phyloP scores from a whole-genome alignment of 2,329 filamentous ascomycete genomes.

The Cercospora canescens region DNA sequence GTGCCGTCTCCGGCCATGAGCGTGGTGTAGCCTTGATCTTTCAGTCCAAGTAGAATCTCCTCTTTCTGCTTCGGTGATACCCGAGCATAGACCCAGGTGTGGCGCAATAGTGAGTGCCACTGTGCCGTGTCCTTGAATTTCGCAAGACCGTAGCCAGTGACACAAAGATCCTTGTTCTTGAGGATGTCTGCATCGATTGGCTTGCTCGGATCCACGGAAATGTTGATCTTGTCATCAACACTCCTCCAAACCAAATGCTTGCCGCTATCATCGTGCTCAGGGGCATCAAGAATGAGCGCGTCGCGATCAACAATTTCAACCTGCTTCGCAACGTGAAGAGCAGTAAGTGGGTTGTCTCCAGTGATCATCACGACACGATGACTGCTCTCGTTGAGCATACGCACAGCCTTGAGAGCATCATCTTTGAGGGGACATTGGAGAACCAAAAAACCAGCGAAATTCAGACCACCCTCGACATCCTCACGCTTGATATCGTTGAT shows the following conservation, averaged over 20 bases:
- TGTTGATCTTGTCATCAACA: slow-evolving; percentile 84
- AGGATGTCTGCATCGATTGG: slow-evolving; percentile 80
- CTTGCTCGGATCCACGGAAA: slow-evolving; percentile 80
- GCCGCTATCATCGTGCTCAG: slow-evolving; percentile 81
- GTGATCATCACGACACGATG: slow-evolving; percentile 99
- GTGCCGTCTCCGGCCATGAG: slow-evolving; percentile 98
- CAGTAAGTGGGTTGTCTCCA: slow-evolving; percentile 94
- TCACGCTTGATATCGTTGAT: slow-evolving; percentile 96
- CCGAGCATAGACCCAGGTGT: slow-evolving; percentile 97
- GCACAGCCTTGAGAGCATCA: slow-evolving; percentile 88
- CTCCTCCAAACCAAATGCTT: slow-evolving; percentile 90
- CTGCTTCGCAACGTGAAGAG: slow-evolving; percentile 89
- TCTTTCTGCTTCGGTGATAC: slow-evolving; percentile 99
- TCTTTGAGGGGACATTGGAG: slow-evolving; percentile 95
- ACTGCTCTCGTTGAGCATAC: slow-evolving; percentile 98
- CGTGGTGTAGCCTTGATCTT: slow-evolving; percentile 95
- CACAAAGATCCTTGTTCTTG: slow-evolving; percentile 84
- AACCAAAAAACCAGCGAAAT: slow-evolving; percentile 93
- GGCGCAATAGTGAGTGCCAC: slow-evolving; percentile 74
- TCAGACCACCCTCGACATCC: slow-evolving; percentile 79
- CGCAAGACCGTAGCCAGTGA: slow-evolving; percentile 89
- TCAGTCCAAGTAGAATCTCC: slow-evolving; percentile 93
- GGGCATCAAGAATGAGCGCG: slow-evolving; percentile 89
- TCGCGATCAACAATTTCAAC: slow-evolving; percentile 98
- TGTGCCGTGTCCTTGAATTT: slow-evolving; percentile 83